These are phyloP conservation scores for Globisporangium lucens DNA, from an alignment of 352 stramenopile species.

Conservation along the genomic window DNA sequence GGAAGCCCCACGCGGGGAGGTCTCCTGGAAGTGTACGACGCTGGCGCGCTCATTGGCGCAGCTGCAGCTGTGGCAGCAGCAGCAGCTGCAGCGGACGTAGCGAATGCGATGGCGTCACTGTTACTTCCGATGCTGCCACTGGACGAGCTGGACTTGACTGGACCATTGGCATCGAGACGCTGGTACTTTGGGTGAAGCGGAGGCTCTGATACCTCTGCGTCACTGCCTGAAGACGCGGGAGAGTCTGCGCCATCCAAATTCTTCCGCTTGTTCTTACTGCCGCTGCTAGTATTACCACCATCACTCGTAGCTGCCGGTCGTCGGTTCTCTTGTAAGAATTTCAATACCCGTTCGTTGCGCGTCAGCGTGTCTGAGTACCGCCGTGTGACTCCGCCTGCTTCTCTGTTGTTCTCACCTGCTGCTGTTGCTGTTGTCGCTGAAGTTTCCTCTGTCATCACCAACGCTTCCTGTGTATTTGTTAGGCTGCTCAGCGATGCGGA, in stretches of 20 bases:
- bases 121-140: constrained; percentile 42
- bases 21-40: constrained; percentile 4
- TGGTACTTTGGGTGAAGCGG: constrained; percentile 48
- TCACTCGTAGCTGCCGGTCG: neutral
- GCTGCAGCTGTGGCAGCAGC: neutral
- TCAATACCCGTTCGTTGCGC: constrained; percentile 57
- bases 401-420: neutral
- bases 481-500: neutral
- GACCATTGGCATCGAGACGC: constrained; percentile 35
- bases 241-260: constrained; percentile 28
- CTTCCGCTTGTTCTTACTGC: constrained; percentile 53
- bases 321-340: constrained; percentile 41
- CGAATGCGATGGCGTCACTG: constrained; percentile 31
- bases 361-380: constrained; percentile 42
- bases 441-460: neutral
- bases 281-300: neutral
- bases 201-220: constrained; percentile 23
- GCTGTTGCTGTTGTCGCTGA: neutral
- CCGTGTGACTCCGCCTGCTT: constrained; percentile 10
- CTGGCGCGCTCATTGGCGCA: constrained; percentile 8
- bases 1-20: constrained; percentile 41
- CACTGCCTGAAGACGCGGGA: constrained; percentile 9
- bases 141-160: constrained; percentile 41
- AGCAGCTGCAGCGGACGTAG: constrained; percentile 18
- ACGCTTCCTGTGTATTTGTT: neutral